Conservation (phyloP, 345 rosid species). For the Eucalyptus pauciflora region DNA sequence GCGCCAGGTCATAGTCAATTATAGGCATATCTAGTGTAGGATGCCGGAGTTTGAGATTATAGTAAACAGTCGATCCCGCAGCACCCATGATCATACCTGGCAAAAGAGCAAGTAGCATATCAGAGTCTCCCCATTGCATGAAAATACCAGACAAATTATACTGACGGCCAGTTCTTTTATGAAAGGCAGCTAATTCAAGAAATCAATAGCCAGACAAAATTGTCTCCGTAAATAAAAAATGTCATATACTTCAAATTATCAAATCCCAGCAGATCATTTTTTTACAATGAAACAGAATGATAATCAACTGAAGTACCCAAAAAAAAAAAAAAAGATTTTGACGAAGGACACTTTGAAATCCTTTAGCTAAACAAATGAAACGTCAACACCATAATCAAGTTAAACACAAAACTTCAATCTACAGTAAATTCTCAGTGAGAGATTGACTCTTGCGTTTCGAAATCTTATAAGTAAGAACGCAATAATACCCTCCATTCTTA, state of each 20-base stretch:
- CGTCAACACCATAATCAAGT: not conserved
- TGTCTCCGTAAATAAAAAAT: not conserved
- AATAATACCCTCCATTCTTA: not conserved
- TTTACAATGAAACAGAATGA: not conserved
- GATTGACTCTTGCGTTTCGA: not conserved
- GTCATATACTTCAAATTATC: not conserved
- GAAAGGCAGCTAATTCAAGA: not conserved
- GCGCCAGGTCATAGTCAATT: constrained; percentile 42
- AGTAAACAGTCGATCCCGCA: constrained; percentile 41
- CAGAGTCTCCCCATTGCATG: not conserved
- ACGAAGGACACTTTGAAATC: too few relatives aligned
- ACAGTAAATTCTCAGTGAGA: not conserved
- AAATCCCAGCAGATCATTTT: not conserved
- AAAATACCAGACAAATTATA: not conserved
- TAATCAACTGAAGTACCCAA: not conserved
- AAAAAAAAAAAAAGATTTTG: not conserved
- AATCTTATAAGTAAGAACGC: not conserved
- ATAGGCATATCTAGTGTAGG: constrained; percentile 40
- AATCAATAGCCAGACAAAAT: not conserved
- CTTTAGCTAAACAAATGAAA: not conserved
- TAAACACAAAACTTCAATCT: too few relatives aligned
- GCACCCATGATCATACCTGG: constrained; percentile 54
- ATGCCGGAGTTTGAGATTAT: constrained; percentile 37
- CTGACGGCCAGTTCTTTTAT: not conserved
- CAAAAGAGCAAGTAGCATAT: not conserved